Evolutionary conservation across 257 asterid species (phyloP), one percentile per base, ranked within the genome.

Genomic region (Nicotiana knightiana): DNA sequence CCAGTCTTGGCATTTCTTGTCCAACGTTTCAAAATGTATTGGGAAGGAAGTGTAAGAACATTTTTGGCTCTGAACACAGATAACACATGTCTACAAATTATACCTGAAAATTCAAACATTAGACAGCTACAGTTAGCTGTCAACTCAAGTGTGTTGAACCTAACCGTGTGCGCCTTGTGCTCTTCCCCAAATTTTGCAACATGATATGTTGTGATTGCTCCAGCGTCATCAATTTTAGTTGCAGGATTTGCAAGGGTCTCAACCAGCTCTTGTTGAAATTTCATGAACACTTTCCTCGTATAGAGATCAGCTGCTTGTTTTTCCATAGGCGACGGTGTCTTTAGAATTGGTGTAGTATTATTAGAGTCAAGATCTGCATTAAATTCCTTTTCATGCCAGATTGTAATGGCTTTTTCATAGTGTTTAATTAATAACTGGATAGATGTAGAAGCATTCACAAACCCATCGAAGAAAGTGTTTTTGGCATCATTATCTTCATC

Each of bases 261-360:
- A 32, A 95, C 94, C 71, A 93, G 77, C 84, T 95, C 98, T 73
- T 86, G 95, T 83, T 92, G 98, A 87, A 95, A 95, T 83, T 92
- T 95, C 82, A 88, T 75, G 90, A 95, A 95, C 71, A 93, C 83
- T 85, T 86, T 91, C 88, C 92, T 87, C 16, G 98, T 93, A 82
- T 89, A 95, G 24, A 91, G 88, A 81, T 85, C 84, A 64, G 98
- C 98, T 17, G 97, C 98, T 83, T 95, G 98, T 84, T 95, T 95
- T 84, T 93, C 98, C 98, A 91, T 95, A 18, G 98, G 98, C 15
- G 98, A 93, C 2, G 97, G 97, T 7, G 98, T 95, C 85, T 85
- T 95, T 79, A 95, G 77, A 83, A 89, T 85, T 3, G 94, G 95
- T 4, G 87, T 85, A 57, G 86, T 81, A 81, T 82, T 89, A 70